Evolutionary conservation across 31 red algal genomes (phyloP), one percentile per base, ranked within the genome.

Genomic region (Odonthalia washingtoniensis): DNA sequence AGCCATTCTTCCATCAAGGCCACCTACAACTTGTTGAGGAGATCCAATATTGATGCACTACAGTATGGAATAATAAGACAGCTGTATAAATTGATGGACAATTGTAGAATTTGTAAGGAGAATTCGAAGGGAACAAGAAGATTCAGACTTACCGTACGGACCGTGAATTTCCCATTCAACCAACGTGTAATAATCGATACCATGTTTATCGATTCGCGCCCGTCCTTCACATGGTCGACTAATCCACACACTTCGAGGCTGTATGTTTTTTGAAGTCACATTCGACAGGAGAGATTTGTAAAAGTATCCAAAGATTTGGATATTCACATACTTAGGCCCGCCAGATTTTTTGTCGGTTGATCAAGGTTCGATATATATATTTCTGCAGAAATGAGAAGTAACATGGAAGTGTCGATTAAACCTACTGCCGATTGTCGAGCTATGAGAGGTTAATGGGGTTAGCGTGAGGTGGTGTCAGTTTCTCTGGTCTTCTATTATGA

Each of bases 171-270:
- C 1, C 26, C 65, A 1, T 85, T 72, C 49, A 85, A 85, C 67
- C 67, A 73, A 39, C 65, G 6, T n/a, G n/a, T n/a, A n/a, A n/a
- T n/a, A n/a, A n/a, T n/a, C n/a, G n/a, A n/a, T n/a, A n/a, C n/a
- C n/a, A 85, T 73, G 81, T 85, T 70, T 66, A 72, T 85, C 32
- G 40, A 62, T 27, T 28, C 18, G 65, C 35, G 28, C 73, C 84
- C n/a, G 84, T 87, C 34, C 44, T 60, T 30, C 45, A 87, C 46
- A 30, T 87, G 2, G 84, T 87, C 3, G 52, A 65, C 66, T 70
- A 87, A 35, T 70, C 72, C 2, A 87, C 73, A 1, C 83, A 86
- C 31, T 86, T 75, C 27, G 39, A 75, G 26, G 83, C 83, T 0
- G 70, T 45, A 0, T 36, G 65, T 31, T 87, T 76, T 28, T 30